phyloP scores from a whole-genome alignment of 1,139 yeast species.

The Candida sp. region DNA sequence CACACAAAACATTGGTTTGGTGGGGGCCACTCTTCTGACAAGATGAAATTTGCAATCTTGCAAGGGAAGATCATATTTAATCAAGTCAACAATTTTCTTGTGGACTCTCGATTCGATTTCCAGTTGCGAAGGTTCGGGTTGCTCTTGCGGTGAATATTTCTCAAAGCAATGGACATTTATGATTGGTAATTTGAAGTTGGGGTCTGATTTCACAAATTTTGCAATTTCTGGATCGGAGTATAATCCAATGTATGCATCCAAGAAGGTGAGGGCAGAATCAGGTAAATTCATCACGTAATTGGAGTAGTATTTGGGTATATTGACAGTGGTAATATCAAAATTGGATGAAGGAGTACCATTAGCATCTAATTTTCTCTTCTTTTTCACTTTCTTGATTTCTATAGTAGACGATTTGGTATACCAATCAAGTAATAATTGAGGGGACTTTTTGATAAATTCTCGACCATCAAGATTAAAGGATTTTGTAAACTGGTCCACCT shows the following conservation, averaged over 20 bases:
- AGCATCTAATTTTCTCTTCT: constrained; percentile 30
- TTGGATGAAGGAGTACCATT: constrained; percentile 19
- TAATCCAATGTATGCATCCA: constrained; percentile 72
- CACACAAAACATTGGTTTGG: constrained; percentile 94
- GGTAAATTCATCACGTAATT: constrained; percentile 97
- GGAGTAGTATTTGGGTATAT: constrained; percentile 58
- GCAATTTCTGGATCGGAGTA: constrained; percentile 44
- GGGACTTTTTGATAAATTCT: constrained; percentile 65
- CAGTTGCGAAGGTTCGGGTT: constrained; percentile 62
- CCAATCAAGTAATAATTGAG: constrained; percentile 45
- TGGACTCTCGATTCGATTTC: constrained; percentile 66
- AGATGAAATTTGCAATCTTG: constrained; percentile 61
- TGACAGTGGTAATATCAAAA: constrained; percentile 22
- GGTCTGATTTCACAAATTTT: constrained; percentile 23
- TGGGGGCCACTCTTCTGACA: constrained; percentile 94
- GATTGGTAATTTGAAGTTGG: constrained; percentile 62
- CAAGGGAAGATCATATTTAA: constrained; percentile 48
- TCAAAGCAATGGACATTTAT: constrained; percentile 93
- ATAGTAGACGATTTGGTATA: constrained; percentile 16
- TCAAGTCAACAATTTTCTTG: constrained; percentile 49
- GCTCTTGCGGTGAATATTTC: constrained; percentile 67
- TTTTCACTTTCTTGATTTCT: constrained; percentile 23
- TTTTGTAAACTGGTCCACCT: constrained; percentile 56
- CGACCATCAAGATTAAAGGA: constrained; percentile 81
- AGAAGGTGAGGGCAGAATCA: constrained; percentile 84